Conservation (phyloP, 345 rosid species). For the Dipteronia dyeriana region DNA sequence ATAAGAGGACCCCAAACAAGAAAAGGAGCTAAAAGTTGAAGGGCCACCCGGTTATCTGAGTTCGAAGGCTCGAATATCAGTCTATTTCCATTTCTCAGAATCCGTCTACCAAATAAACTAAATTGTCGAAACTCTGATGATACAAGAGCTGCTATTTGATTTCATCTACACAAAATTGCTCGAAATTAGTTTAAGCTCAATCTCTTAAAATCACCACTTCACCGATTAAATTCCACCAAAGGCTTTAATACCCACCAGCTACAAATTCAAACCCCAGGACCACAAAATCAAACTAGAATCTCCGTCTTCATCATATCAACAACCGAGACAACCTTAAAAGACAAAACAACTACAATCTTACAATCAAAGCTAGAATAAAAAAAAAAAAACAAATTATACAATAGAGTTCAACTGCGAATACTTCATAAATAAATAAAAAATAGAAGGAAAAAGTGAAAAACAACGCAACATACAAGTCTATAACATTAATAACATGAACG, state of each 20-base stretch:
- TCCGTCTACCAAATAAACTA: conserved; percentile 9
- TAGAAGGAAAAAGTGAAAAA: neutral
- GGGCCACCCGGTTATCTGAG: neutral
- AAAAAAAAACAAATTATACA: neutral
- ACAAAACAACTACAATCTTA: conserved; percentile 15
- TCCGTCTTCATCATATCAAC: conserved; percentile 22
- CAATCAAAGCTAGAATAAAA: neutral
- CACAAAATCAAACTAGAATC: conserved; percentile 17
- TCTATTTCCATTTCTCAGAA: conserved; percentile 5
- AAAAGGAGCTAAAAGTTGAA: conserved; percentile 5
- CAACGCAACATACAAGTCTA: neutral
- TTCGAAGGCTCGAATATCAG: conserved; percentile 3
- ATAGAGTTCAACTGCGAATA: neutral
- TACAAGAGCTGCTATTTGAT: neutral
- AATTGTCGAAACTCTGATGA: conserved; percentile 1
- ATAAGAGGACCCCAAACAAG: conserved; percentile 4
- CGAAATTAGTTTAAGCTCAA: neutral
- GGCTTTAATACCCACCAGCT: conserved; percentile 15
- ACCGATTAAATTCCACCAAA: neutral
- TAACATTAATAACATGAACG: neutral
- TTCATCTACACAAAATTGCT: neutral
- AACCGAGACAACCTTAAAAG: conserved; percentile 22
- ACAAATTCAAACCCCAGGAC: conserved; percentile 13
- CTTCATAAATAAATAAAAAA: neutral
- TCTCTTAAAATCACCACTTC: neutral